These are phyloP conservation scores for Phytomonas sp. DNA, from an alignment of 208 protist species.

Conservation along the genomic window DNA sequence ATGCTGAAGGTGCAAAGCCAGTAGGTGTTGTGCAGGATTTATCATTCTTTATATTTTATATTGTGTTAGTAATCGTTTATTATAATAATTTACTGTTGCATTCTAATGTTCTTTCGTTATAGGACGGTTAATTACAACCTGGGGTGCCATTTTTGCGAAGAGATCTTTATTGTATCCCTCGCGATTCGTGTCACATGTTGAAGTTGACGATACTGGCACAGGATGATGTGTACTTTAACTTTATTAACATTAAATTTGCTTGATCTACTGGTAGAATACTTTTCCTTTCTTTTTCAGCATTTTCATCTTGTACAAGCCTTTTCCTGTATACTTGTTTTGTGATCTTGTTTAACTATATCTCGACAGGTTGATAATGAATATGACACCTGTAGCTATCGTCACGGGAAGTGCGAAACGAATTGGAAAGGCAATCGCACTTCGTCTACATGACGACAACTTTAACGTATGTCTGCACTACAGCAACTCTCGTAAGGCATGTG, in stretches of 20 bases:
- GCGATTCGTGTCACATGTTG: neutral
- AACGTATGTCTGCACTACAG: conserved; percentile 52
- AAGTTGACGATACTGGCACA: neutral
- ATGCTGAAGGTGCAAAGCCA: conserved; percentile 17
- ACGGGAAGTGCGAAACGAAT: conserved; percentile 55
- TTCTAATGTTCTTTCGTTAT: neutral
- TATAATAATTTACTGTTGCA: neutral
- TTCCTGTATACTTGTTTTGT: neutral
- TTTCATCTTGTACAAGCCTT: neutral
- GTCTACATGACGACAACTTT: conserved; percentile 42
- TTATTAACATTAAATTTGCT: neutral
- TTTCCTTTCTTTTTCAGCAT: neutral
- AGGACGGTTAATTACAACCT: neutral
- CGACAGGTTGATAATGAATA: conserved; percentile 6
- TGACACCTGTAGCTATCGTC: conserved; percentile 37
- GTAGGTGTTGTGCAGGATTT: neutral
- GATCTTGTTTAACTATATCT: neutral
- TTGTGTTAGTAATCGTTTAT: neutral
- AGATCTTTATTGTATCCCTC: neutral
- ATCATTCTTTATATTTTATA: conserved; percentile 8
- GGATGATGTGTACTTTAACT: neutral
- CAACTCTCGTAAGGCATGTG: conserved; percentile 24
- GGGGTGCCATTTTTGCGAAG: neutral
- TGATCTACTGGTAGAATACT: neutral
- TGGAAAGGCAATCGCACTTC: conserved; percentile 32